Base-by-base conservation (phyloP, 257 asterid species). In the Solanum piurae region DNA sequence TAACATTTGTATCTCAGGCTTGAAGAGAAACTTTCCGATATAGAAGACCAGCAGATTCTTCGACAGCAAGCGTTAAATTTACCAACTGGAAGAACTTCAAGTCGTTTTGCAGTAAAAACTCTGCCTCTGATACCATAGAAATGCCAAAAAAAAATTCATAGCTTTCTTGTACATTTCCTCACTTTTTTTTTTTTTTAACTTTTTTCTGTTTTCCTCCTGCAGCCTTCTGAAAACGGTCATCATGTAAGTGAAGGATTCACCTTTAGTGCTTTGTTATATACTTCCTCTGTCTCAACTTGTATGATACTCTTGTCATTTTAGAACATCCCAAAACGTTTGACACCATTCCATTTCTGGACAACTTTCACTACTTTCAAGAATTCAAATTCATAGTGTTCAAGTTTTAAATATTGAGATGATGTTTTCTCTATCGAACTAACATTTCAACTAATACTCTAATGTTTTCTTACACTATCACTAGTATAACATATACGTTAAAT, bases 211-310 rank as follows among this genome's bases (percentile, higher is more conserved):
- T 86, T 83, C 77, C 68, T 84, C 58, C 83, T 90, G 92, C 96
- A 93, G 99, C 89, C 93, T 72, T 68, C 44, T 77, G 98, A 95
- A 92, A 93, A 94, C 87, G 98, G 96, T 52, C 91, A 94, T 89
- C 91, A 86, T 86, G 98, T 96, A 91, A 93, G 96, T 93, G 69
- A 69, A 83, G 83, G 55, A 71, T 90, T 34, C 84, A 87, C 72
- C 23, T 23, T 76, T 40, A 71, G 85, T 72, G 31, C 60, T 79
- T 60, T 5, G 9, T 85, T 82, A 34, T 72, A 68, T 49, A 82
- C 77, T 89, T 83, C 71, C 36, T 77, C 52, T n/a, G 23, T 87
- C 83, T 74, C 88, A 64, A 72, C 64, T 83, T 40, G 27, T 25
- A 82, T 36, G 37, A 86, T 73, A 27, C 10, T 36, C 46, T 33